Conservation (phyloP, 2,329 filamentous ascomycete species). For the Calonectria crousiana region DNA sequence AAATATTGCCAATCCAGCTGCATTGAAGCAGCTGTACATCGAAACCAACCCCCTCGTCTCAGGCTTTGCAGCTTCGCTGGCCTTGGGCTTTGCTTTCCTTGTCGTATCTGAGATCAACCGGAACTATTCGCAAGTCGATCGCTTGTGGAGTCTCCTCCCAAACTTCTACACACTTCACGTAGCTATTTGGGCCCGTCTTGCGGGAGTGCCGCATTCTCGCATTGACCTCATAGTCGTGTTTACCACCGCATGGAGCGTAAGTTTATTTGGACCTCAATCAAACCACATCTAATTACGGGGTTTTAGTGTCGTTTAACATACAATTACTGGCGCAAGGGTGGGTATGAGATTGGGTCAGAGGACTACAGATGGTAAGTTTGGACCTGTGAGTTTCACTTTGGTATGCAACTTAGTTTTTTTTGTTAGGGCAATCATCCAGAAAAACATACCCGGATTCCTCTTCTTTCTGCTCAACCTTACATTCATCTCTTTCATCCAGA, state of each 20-base stretch:
- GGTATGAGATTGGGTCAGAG: conserved; percentile 89
- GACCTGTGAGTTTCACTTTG: background rate
- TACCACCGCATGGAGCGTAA: conserved; percentile 83
- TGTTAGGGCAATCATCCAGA: conserved; percentile 76
- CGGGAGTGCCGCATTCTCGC: conserved; percentile 76
- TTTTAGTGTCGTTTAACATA: conserved; percentile 82
- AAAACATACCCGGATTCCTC: conserved; percentile 69
- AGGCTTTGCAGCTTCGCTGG: conserved; percentile 78
- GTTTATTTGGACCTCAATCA: conserved; percentile 43
- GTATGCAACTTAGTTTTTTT: conserved; percentile 19
- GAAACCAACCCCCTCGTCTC: conserved; percentile 88
- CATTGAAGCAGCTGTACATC: conserved; percentile 79
- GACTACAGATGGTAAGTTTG: conserved; percentile 84
- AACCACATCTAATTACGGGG: conserved; percentile 23
- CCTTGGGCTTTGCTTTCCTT: conserved; percentile 79
- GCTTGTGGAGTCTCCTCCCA: conserved; percentile 91
- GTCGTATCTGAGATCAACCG: conserved; percentile 85
- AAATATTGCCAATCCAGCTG: conserved; percentile 69
- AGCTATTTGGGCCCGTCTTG: conserved; percentile 82
- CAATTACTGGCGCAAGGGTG: conserved; percentile 97
- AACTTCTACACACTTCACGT: conserved; percentile 90
- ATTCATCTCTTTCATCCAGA: conserved; percentile 91
- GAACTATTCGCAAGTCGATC: conserved; percentile 98
- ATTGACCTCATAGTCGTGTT: conserved; percentile 80
- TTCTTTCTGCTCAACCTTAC: conserved; percentile 89